Conservation (phyloP, 768 basidiomycete species). For the Trametes villosa region DNA sequence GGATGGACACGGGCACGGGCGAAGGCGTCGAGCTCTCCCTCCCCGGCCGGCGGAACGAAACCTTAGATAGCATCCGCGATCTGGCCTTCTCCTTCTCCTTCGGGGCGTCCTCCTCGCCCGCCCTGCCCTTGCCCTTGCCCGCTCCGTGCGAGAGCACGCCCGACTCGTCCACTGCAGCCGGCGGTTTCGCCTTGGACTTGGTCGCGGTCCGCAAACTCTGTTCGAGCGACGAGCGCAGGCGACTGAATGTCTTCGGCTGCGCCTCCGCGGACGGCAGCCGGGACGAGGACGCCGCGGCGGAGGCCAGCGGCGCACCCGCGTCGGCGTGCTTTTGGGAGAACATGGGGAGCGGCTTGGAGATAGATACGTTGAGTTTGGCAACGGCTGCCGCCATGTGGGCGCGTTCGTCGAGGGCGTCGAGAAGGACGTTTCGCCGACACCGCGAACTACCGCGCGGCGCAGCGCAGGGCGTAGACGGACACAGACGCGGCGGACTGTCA, state of each 20-base stretch:
- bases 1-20: slow-evolving; percentile 42
- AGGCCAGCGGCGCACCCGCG: slow-evolving; percentile 37
- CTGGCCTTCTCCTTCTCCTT: slow-evolving; percentile 48
- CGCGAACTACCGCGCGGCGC: slow-evolving; percentile 18
- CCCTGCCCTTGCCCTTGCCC: slow-evolving; percentile 50
- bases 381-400: slow-evolving; percentile 51
- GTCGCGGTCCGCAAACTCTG: slow-evolving; percentile 69
- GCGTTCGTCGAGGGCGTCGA: slow-evolving; percentile 9
- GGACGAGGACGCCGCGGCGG: slow-evolving; percentile 37
- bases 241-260: slow-evolving; percentile 60
- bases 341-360: slow-evolving; percentile 52
- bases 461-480: no score
- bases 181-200: slow-evolving; percentile 43
- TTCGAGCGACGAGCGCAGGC: slow-evolving; percentile 68
- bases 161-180: slow-evolving; percentile 42
- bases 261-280: slow-evolving; percentile 40
- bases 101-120: slow-evolving; percentile 38
- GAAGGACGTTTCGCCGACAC: slow-evolving; percentile 20
- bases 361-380: slow-evolving; percentile 41
- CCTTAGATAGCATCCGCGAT: slow-evolving; percentile 55
- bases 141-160: slow-evolving; percentile 43
- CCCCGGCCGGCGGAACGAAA: slow-evolving; percentile 49
- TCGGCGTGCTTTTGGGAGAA: slow-evolving; percentile 38
- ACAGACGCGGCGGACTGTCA: slow-evolving; percentile 2
- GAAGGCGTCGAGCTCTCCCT: slow-evolving; percentile 43